These are phyloP conservation scores for Dendrobium huoshanense DNA, from an alignment of 106 monocot species.

Conservation along the genomic window DNA sequence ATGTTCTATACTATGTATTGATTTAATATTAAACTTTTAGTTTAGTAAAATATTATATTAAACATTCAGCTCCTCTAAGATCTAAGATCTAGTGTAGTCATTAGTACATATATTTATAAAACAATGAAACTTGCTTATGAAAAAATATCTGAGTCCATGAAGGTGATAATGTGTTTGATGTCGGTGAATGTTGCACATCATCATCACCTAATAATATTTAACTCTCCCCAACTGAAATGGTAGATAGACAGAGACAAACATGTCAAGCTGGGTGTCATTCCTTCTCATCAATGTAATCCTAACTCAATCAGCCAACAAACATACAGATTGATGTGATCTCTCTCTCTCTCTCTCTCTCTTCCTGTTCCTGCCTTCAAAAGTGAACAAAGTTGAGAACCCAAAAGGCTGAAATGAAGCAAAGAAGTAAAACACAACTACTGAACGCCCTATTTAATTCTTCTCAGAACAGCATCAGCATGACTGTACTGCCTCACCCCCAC, in stretches of 20 bases:
- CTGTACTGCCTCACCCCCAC: constrained; percentile 11
- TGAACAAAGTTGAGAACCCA: not conserved
- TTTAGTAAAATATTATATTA: no score
- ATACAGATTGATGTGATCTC: constrained; percentile 5
- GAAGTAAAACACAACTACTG: not conserved
- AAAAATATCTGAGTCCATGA: no score
- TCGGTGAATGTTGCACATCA: not conserved
- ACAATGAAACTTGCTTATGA: no score
- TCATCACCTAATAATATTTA: not conserved
- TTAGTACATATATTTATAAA: no score
- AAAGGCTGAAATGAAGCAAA: constrained; percentile 2
- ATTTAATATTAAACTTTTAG: no score
- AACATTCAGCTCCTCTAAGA: no score
- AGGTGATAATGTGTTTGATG: no score
- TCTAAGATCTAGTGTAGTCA: no score
- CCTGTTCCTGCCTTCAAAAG: not conserved
- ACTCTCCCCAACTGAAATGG: not conserved
- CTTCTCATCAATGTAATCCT: constrained; percentile 2
- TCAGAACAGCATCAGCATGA: constrained; percentile 22
- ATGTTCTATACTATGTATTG: no score
- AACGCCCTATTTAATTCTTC: constrained; percentile 2
- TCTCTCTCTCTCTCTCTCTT: not conserved
- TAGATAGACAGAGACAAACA: not conserved
- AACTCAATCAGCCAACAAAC: constrained; percentile 6
- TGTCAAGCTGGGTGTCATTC: not conserved